Base-by-base conservation (phyloP, 345 rosid genomes). In the Linum lewisii region DNA sequence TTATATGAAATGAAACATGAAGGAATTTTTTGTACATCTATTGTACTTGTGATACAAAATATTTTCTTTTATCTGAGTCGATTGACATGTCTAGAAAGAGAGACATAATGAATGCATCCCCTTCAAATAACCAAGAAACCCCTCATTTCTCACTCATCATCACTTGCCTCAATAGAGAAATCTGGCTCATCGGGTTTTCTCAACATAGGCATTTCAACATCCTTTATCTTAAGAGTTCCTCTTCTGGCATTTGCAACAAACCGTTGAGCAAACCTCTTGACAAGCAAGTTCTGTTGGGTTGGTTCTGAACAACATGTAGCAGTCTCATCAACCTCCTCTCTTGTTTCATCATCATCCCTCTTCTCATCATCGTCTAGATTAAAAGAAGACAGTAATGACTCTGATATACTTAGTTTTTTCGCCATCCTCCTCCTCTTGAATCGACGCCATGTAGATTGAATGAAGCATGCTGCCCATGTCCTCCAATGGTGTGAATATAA, bases 401-500 rank as follows among this genome's bases (percentile, higher is more conserved):
- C 91, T 10, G 72, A 47, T 32, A 45, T 65, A 57, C 71, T 75
- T 57, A 82, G 83, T 60, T 59, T 64, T 67, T 63, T 69, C 45
- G 77, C 86, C 72, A 77, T 73, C 64, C 50, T 65, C 73, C 90
- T 79, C 79, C 78, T 86, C 74, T 77, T 86, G 72, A 83, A 69
- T 25, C 91, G 79, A 5, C 79, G 80, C 98, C 97, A 92, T 36
- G 97, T 95, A 0, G 95, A 95, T 72, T 88, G 96, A 64, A 88
- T 86, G 68, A 88, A 92, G 72, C 96, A 88, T 34, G 93, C 88
- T 19, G 85, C 96, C 96, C 96, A 92, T 54, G 90, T 86, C 72
- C 98, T 83, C 98, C 98, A 88, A 60, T 92, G 98, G 67, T 88
- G 80, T 54, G 98, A 92, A 70, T 88, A 83, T 56, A 86, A 88